A percentile compares a stretch with the other conserved stretches of the same genome.
These are phyloP conservation scores for Metschnikowia similis DNA, from an alignment of 805 yeast species.

Conservation along the genomic window DNA sequence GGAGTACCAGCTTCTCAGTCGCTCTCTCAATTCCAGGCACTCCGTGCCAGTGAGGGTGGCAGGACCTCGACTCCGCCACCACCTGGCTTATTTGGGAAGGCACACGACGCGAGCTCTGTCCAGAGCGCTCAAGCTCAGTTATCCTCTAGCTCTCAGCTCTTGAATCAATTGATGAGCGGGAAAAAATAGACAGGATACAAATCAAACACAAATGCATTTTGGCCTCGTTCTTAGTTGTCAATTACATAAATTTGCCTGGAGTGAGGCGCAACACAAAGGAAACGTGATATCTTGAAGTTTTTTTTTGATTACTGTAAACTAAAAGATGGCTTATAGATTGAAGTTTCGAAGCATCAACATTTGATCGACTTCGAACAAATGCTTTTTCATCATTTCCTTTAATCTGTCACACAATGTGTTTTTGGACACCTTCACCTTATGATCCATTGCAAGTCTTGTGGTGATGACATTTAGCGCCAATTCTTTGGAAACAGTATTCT, in stretches of 20 bases:
- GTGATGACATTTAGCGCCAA: slow-evolving; percentile 8
- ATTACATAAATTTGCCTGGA: too few relatives aligned
- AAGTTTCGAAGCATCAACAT: slow-evolving; percentile 8
- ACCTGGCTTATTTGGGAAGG: slow-evolving; percentile 54
- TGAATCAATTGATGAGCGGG: slow-evolving; percentile 82
- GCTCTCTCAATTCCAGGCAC: slow-evolving; percentile 22
- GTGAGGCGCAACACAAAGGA: neutral
- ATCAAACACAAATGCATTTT: neutral
- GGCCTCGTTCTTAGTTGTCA: neutral
- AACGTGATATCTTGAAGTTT: neutral
- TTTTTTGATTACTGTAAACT: neutral
- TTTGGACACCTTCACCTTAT: slow-evolving; percentile 3
- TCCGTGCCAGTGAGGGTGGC: slow-evolving; percentile 30
- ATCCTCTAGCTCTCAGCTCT: slow-evolving; percentile 70
- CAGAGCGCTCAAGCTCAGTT: slow-evolving; percentile 17
- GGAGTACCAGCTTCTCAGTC: slow-evolving; percentile 11
- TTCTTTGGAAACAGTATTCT: slow-evolving; percentile 7
- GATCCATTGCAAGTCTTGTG: slow-evolving; percentile 10
- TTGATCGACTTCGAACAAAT: slow-evolving; percentile 16
- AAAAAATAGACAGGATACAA: slow-evolving; percentile 36
- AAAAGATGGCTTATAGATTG: neutral
- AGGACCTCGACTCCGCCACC: slow-evolving; percentile 63
- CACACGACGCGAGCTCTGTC: slow-evolving; percentile 9
- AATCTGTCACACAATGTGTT: slow-evolving; percentile 13
- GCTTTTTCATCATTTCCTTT: slow-evolving; percentile 19